Percentiles rank a stretch among this genome's conserved stretches.
phyloP scores from a whole-genome alignment of 345 rosid species.

The Salix purpurea region DNA sequence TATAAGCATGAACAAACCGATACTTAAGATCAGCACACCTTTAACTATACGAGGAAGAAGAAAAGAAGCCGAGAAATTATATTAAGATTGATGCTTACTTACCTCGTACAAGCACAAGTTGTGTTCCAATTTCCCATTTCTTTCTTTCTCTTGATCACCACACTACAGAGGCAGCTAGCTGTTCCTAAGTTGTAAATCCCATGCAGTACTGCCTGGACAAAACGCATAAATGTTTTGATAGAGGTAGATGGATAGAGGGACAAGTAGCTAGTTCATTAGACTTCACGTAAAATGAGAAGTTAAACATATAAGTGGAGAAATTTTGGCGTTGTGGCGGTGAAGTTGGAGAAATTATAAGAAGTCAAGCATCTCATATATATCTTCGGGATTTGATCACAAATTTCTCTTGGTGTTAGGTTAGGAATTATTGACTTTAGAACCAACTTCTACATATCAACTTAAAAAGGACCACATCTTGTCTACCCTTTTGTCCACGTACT shows the following conservation, averaged over 20 bases:
- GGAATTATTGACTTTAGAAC: conserved; percentile 9
- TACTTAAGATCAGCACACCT: background rate
- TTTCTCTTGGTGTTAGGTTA: conserved; percentile 32
- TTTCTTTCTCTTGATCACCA: background rate
- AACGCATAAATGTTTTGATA: background rate
- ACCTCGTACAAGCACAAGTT: conserved; percentile 20
- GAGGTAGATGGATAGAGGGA: background rate
- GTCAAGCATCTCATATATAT: conserved; percentile 6
- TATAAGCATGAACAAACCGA: background rate
- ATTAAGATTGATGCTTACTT: background rate
- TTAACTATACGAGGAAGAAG: background rate
- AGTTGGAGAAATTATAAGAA: conserved; percentile 1
- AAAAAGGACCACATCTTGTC: conserved; percentile 17
- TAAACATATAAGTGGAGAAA: background rate
- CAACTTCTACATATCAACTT: conserved; percentile 15
- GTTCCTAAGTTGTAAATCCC: background rate
- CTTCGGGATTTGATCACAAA: background rate
- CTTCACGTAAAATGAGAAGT: background rate
- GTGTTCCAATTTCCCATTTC: conserved; percentile 36
- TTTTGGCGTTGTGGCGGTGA: conserved; percentile 18
- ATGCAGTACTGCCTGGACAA: background rate
- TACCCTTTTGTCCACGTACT: too few relatives aligned
- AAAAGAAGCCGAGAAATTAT: background rate
- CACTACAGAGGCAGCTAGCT: background rate
- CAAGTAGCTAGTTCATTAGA: background rate